Evolutionary conservation across 352 stramenopile genomes (phyloP), one percentile per base, ranked within the genome.

Genomic region (Phytophthora brassicae): DNA sequence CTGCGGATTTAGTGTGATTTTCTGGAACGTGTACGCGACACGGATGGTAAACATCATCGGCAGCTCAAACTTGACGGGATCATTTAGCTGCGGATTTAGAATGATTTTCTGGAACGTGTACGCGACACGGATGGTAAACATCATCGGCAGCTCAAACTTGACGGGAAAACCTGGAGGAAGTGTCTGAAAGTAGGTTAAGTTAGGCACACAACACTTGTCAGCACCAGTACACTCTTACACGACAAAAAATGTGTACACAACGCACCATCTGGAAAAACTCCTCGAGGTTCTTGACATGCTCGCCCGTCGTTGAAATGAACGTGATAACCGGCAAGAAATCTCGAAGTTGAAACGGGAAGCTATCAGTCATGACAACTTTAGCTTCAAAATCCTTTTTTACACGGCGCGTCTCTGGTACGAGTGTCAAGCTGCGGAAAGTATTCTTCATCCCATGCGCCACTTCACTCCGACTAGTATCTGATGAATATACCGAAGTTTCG

Each of bases 201-300:
- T 41, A 14, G 13, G 33, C 14, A 41, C 22, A 55, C 13, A 50
- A 50, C 13, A 52, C 13, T n/a, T 43, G 14, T 68, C 13, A 66
- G 43, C 23, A 31, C 29, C 19, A 45, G 2, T 6, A 24, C 28
- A 59, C 12, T 33, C 38, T 20, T n/a, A n/a, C n/a, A n/a, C n/a
- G n/a, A n/a, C n/a, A 56, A 26, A 45, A 45, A 23, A 2, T 31
- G 8, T 31, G 9, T 46, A 16, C 12, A n/a, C 33, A 3, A 66
- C 75, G 29, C 57, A 92, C 84, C 85, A 94, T 86, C 16, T 82
- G 75, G 48, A 94, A 94, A 62, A 94, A 94, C 49, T 90, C 82
- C n/a, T 87, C 74, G 22, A 94, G 66, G 39, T 89, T 90, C 53
- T 91, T 79, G 47, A 90, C 75, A 42, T 92, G 81, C 16, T 92